A percentile compares a stretch with the other conserved stretches of the same genome.
Evolutionary conservation across 2,329 filamentous ascomycete species (phyloP).

Genomic region (Aureobasidium sp.): DNA sequence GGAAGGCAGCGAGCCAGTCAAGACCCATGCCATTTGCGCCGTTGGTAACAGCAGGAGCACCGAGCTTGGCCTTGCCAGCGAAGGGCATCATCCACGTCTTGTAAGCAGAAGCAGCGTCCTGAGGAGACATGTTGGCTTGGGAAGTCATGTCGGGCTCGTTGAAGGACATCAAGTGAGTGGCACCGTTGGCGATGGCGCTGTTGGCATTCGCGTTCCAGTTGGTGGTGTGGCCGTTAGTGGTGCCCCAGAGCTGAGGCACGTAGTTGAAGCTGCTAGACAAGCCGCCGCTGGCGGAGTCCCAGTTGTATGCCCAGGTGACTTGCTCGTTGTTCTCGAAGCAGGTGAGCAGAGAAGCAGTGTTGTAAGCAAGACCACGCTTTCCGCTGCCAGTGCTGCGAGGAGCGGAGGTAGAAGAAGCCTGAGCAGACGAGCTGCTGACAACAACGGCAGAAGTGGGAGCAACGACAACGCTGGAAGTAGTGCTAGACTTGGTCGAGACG

Average conservation of each 20-base stretch:
- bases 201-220: conserved; percentile 46
- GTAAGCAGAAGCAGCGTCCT: conserved; percentile 45
- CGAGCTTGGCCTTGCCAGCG: conserved; percentile 45
- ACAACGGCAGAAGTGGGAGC: conserved; percentile 6
- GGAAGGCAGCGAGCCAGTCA: conserved; percentile 47
- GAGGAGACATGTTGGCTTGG: conserved; percentile 53
- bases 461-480: background rate
- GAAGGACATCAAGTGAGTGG: conserved; percentile 55
- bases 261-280: conserved; percentile 42
- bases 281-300: conserved; percentile 43
- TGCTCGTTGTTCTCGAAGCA: conserved; percentile 39
- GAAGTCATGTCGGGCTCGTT: conserved; percentile 59
- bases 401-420: conserved; percentile 15
- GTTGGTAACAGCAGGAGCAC: conserved; percentile 56
- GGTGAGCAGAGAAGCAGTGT: conserved; percentile 46
- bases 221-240: conserved; percentile 33
- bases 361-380: conserved; percentile 65
- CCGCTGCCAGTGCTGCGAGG: conserved; percentile 23
- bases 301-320: conserved; percentile 61
- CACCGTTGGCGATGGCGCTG: conserved; percentile 45
- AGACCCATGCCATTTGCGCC: conserved; percentile 46
- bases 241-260: conserved; percentile 57
- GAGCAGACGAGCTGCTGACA: conserved; percentile 16
- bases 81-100: conserved; percentile 49
- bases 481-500: conserved; percentile 1